Evolutionary conservation across 225 moss, liverwort and hornwort genomes (phyloP).

Genomic region (Thuidium tamariscinum): DNA sequence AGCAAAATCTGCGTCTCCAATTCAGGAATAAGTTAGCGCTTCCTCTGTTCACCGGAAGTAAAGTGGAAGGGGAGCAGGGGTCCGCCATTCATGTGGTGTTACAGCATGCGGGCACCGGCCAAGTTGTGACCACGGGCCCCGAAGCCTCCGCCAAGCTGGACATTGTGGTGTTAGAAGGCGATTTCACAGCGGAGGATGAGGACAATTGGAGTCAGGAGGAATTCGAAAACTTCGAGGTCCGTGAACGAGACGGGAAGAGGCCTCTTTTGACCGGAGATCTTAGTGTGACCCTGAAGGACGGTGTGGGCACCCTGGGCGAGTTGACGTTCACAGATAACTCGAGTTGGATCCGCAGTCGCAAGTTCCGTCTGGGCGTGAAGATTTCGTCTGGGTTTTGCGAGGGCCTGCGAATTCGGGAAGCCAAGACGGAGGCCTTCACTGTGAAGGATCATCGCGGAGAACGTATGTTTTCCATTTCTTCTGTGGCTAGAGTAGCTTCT

Average conservation of each 20-base stretch:
- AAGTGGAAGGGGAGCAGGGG: slow-evolving; percentile 50
- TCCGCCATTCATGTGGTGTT: slow-evolving; percentile 47
- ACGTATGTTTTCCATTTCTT: background rate
- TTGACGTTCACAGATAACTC: background rate
- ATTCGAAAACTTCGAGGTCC: background rate
- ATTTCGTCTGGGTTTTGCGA: background rate
- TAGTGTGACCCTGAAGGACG: background rate
- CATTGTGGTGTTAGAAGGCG: slow-evolving; percentile 44
- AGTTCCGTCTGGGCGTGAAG: background rate
- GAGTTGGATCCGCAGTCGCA: background rate
- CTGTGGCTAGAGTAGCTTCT: background rate
- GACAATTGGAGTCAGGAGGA: background rate
- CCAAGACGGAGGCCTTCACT: background rate
- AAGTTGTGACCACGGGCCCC: slow-evolving; percentile 24
- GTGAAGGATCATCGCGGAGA: background rate
- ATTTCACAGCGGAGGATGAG: slow-evolving; percentile 37
- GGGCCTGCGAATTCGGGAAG: background rate
- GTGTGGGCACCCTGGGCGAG: background rate
- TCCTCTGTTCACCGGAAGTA: slow-evolving; percentile 53
- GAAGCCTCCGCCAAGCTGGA: slow-evolving; percentile 48
- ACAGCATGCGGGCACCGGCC: slow-evolving; percentile 25
- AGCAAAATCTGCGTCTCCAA: slow-evolving; percentile 33
- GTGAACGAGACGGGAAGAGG: background rate
- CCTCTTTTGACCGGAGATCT: background rate
- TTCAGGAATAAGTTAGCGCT: slow-evolving; percentile 46